phyloP scores from a whole-genome alignment of 768 basidiomycete species.

The Mrakia gelida region DNA sequence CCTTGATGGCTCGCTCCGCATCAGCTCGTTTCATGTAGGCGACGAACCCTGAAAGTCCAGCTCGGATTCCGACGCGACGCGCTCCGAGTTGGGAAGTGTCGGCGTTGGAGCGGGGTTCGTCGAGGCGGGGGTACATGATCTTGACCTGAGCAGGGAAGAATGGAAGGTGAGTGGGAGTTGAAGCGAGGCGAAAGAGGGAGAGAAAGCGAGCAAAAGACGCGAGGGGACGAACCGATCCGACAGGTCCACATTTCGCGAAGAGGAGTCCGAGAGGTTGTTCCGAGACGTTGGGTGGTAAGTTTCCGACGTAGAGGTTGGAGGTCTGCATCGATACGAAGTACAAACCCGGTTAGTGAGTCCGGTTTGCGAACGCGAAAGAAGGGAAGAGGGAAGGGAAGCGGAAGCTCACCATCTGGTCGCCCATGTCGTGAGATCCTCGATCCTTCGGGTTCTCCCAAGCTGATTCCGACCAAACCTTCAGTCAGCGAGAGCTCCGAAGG shows the following conservation, averaged over 20 bases:
- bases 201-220: background rate
- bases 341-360: background rate
- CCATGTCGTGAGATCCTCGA: constrained; percentile 81
- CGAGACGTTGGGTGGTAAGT: constrained; percentile 78
- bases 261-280: constrained; percentile 81
- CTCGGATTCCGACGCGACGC: constrained; percentile 55
- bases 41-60: constrained; percentile 90
- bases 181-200: constrained; percentile 3
- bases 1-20: constrained; percentile 80
- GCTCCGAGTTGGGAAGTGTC: constrained; percentile 71
- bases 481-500: background rate
- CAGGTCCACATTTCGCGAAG: constrained; percentile 87
- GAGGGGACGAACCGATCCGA: constrained; percentile 66
- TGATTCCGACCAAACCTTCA: constrained; percentile 32
- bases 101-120: constrained; percentile 62
- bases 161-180: constrained; percentile 4
- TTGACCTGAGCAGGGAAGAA: constrained; percentile 59
- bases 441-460: constrained; percentile 73
- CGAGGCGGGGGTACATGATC: constrained; percentile 94
- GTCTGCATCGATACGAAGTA: constrained; percentile 53
- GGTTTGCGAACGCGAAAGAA: no score
- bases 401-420: constrained; percentile 70
- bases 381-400: background rate
- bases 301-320: constrained; percentile 92
- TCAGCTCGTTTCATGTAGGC: constrained; percentile 91